A percentile compares a stretch with the other conserved stretches of the same genome.
Evolutionary conservation across 116 monocot genomes (phyloP).

Genomic region (Zostera marina): DNA sequence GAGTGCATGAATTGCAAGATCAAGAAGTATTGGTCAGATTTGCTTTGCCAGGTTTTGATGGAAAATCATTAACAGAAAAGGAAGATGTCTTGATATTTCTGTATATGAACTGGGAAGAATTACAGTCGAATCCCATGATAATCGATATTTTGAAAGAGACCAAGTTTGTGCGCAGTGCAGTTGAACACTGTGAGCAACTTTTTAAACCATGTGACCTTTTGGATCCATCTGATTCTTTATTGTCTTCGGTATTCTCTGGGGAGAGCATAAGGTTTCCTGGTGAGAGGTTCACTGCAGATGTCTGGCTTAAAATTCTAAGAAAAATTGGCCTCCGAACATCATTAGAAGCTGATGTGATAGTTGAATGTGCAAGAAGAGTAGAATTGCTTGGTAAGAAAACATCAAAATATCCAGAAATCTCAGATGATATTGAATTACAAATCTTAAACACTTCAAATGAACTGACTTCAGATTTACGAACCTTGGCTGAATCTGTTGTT

Average conservation of each 20-base stretch:
- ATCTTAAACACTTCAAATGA: conserved; percentile 26
- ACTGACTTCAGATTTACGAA: conserved; percentile 53
- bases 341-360: conserved; percentile 53
- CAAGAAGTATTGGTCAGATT: conserved; percentile 69
- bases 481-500: conserved; percentile 74
- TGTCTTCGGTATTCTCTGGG: conserved; percentile 70
- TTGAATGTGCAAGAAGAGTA: conserved; percentile 83
- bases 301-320: conserved; percentile 73
- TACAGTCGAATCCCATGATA: conserved; percentile 45
- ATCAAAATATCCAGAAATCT: conserved; percentile 12
- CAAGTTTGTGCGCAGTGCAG: conserved; percentile 63
- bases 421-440: conserved; percentile 44
- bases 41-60: conserved; percentile 83
- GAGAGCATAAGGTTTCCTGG: conserved; percentile 71
- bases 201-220: conserved; percentile 85
- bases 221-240: conserved; percentile 76
- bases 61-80: conserved; percentile 50
- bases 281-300: conserved; percentile 62
- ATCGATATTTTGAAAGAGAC: conserved; percentile 56
- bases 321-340: conserved; percentile 70
- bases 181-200: conserved; percentile 34
- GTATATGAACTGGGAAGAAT: conserved; percentile 68
- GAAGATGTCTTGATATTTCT: conserved; percentile 69
- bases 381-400: conserved; percentile 56
- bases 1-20: conserved; percentile 51